Base-by-base conservation (phyloP, 2,329 filamentous ascomycete genomes). In the Ophiosphaerella herpotricha region DNA sequence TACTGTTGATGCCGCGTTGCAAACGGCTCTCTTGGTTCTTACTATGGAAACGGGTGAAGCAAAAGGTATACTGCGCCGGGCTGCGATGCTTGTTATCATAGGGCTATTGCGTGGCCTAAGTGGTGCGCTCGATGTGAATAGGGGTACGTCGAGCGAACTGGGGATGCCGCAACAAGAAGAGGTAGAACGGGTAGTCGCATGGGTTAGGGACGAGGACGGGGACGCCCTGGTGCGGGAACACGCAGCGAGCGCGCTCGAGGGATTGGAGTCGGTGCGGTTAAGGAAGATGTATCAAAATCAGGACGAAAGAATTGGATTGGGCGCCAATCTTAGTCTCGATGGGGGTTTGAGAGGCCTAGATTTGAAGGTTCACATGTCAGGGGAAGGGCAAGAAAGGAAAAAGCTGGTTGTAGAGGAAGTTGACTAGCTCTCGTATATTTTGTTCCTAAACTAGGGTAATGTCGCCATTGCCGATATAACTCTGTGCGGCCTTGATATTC, bases 181-280 rank as follows among this genome's bases (percentile, higher is more conserved):
- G 46, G 80, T 90, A n/a, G 71, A 80, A 59, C 77, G 82, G 40
- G 81, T 86, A 8, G 67, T 91, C 35, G 71, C 74, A 43, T 91
- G 90, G 69, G 78, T 89, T n/a, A 78, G 79, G 6, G 78, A 75
- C 34, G 85, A 84, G 21, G 88, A 91, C 68, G 80, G 78, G 21
- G 88, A 91, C 65, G 86, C 82, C 0, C 72, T 91, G 36, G 88
- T 89, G 9, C 80, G 80, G 54, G 80, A 85, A 59, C 87, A 91
- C 69, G 86, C 86, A 2, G 74, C 73, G 29, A 85, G 85, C 59
- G 85, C 87, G n/a, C 68, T 85, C 9, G 87, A 90, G 66, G 86
- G 82, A 41, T 64, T 91, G 52, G 80, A 85, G 58, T 82, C 80
- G 50, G 86, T 84, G 82, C 78, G 80, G 50, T 72, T 86, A 67